Conservation (phyloP, 2,329 filamentous ascomycete genomes). For the Penicillium sp. region DNA sequence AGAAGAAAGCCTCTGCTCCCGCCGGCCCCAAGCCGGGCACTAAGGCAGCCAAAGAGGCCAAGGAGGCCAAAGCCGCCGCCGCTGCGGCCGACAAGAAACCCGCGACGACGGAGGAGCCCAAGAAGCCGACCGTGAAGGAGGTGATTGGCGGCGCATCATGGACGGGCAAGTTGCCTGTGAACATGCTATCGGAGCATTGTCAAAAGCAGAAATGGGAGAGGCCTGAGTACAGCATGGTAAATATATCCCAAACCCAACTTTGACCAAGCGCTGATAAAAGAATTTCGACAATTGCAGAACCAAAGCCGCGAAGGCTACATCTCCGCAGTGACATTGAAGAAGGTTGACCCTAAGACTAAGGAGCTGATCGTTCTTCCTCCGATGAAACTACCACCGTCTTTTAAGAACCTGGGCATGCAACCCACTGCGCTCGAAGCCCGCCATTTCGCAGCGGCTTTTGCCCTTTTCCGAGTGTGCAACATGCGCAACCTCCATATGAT, state of each 20-base stretch:
- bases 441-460: slow-evolving; percentile 90
- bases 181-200: slow-evolving; percentile 88
- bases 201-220: slow-evolving; percentile 95
- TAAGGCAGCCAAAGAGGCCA: slow-evolving; percentile 41
- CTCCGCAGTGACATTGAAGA: slow-evolving; percentile 74
- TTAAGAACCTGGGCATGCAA: slow-evolving; percentile 72
- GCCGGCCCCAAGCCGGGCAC: slow-evolving; percentile 42
- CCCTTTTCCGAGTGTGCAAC: slow-evolving; percentile 84
- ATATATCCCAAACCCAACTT: neutral
- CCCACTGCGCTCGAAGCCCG: slow-evolving; percentile 83
- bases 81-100: slow-evolving; percentile 34
- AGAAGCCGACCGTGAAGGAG: slow-evolving; percentile 64
- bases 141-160: slow-evolving; percentile 92
- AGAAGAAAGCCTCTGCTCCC: slow-evolving; percentile 41
- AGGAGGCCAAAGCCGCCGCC: slow-evolving; percentile 40
- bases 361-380: slow-evolving; percentile 73
- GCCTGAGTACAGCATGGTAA: slow-evolving; percentile 82
- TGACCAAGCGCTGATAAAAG: slow-evolving; percentile 15
- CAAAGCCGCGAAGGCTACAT: slow-evolving; percentile 73
- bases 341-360: slow-evolving; percentile 75
- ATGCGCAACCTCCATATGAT: slow-evolving; percentile 96
- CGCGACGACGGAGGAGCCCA: slow-evolving; percentile 45
- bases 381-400: slow-evolving; percentile 73
- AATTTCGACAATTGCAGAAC: slow-evolving; percentile 41
- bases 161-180: slow-evolving; percentile 95